These are phyloP conservation scores for Penicillium sumatraense DNA, from an alignment of 2,329 filamentous ascomycete genomes.

Conservation along the genomic window DNA sequence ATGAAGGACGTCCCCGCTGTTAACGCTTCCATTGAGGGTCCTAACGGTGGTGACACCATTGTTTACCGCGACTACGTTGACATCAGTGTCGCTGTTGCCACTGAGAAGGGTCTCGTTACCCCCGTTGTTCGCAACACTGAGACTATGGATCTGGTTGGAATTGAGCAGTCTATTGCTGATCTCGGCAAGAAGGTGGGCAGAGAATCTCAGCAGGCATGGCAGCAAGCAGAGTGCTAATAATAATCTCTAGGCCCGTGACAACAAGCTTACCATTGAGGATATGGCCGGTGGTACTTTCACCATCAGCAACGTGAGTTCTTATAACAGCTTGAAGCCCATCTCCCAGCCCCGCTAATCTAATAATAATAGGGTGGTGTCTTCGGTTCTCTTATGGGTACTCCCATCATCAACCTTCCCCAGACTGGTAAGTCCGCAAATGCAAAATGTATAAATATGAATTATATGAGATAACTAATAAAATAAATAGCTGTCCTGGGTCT, in stretches of 20 bases:
- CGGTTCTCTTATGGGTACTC: conserved; percentile 94
- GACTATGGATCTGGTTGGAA: conserved; percentile 81
- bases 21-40: conserved; percentile 96
- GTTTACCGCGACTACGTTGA: conserved; percentile 99
- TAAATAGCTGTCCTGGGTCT: conserved; percentile 77
- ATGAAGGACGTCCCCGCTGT: conserved; percentile 95
- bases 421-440: conserved; percentile 66
- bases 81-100: conserved; percentile 94
- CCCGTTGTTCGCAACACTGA: conserved; percentile 95
- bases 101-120: conserved; percentile 95
- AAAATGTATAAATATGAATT: too few relatives aligned
- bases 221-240: not conserved
- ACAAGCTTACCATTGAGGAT: conserved; percentile 97
- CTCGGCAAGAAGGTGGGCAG: conserved; percentile 84
- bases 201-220: not conserved
- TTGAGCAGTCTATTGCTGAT: conserved; percentile 89
- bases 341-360: too few relatives aligned
- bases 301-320: conserved; percentile 75
- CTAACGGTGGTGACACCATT: conserved; percentile 93
- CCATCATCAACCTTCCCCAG: conserved; percentile 97
- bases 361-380: conserved; percentile 87
- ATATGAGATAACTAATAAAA: too few relatives aligned
- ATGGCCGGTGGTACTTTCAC: conserved; percentile 99
- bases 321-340: conserved; percentile 23
- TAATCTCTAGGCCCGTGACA: conserved; percentile 75